Conservation (phyloP, 2,329 filamentous ascomycete species). For the Scopulariopsis brevicaulis region DNA sequence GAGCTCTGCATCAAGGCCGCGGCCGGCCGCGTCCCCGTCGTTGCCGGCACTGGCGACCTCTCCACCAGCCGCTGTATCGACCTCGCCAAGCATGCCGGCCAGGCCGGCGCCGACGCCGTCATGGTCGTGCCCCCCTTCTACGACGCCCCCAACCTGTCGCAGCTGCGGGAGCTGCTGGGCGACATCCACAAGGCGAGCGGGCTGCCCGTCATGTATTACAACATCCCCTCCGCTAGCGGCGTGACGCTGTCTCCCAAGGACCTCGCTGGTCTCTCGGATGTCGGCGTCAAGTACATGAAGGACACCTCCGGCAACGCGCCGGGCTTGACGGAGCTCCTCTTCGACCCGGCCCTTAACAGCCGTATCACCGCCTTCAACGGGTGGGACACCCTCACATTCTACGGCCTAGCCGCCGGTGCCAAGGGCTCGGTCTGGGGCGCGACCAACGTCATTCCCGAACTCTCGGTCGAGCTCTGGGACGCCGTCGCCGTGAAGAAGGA, state of each 20-base stretch:
- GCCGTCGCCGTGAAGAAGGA: conserved; percentile 29
- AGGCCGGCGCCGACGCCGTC: conserved; percentile 58
- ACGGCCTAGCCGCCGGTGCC: conserved; percentile 35
- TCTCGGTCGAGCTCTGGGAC: conserved; percentile 34
- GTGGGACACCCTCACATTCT: conserved; percentile 42
- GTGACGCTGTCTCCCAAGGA: conserved; percentile 26
- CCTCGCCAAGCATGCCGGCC: conserved; percentile 67
- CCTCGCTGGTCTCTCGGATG: conserved; percentile 28
- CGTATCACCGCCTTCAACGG: conserved; percentile 37
- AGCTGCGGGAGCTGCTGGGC: conserved; percentile 19
- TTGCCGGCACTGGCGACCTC: conserved; percentile 30
- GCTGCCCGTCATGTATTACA: conserved; percentile 37
- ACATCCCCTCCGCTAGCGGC: conserved; percentile 35
- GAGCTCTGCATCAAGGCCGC: conserved; percentile 20
- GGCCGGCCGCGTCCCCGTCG: conserved; percentile 25
- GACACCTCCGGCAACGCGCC: conserved; percentile 40
- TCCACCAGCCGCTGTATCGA: conserved; percentile 41
- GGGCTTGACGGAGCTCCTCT: conserved; percentile 34
- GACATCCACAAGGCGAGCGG: conserved; percentile 26
- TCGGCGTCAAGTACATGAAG: conserved; percentile 37
- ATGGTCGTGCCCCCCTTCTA: conserved; percentile 41
- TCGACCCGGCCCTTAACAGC: conserved; percentile 17
- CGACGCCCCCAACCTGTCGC: conserved; percentile 25
- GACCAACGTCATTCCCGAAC: conserved; percentile 35
- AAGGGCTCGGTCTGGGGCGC: conserved; percentile 39